Conservation (phyloP, 2,329 filamentous ascomycete species). For the Colletotrichum australisinense region DNA sequence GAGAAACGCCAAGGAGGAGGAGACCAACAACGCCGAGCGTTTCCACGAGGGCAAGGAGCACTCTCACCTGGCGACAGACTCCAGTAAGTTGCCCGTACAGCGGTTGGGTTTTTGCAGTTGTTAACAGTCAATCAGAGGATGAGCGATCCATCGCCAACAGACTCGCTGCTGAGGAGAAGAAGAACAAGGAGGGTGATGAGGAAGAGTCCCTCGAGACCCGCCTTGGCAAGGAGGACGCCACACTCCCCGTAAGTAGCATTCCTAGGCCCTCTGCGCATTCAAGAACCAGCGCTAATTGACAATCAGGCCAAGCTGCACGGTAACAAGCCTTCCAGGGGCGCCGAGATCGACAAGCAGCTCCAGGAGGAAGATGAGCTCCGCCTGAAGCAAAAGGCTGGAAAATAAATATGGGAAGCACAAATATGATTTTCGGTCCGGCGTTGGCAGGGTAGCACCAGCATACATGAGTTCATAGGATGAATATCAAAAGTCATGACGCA, state of each 20-base stretch:
- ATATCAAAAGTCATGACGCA: not conserved
- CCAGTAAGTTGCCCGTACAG: conserved; percentile 66
- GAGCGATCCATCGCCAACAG: conserved; percentile 79
- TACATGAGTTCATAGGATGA: not conserved
- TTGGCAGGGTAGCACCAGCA: not conserved
- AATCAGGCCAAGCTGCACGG: conserved; percentile 72
- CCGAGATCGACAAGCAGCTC: conserved; percentile 77
- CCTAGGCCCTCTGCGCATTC: conserved; percentile 8
- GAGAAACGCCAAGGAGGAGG: conserved; percentile 68
- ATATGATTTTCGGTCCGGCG: conserved; percentile 5
- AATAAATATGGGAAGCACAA: conserved; percentile 43
- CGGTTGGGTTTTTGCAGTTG: not conserved
- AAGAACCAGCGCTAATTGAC: conserved; percentile 43
- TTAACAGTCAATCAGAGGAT: conserved; percentile 65
- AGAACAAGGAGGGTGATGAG: conserved; percentile 9
- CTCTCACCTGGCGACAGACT: conserved; percentile 76
- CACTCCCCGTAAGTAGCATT: conserved; percentile 60
- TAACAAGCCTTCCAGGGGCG: conserved; percentile 79
- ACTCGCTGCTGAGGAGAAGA: conserved; percentile 67
- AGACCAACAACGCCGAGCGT: conserved; percentile 59
- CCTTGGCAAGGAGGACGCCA: conserved; percentile 69
- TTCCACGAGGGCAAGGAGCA: conserved; percentile 80
- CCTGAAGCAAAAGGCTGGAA: conserved; percentile 68
- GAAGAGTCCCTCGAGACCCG: conserved; percentile 54
- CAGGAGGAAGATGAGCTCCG: conserved; percentile 75